phyloP scores from a whole-genome alignment of 2,329 filamentous ascomycete species.

The Amphichorda felina region DNA sequence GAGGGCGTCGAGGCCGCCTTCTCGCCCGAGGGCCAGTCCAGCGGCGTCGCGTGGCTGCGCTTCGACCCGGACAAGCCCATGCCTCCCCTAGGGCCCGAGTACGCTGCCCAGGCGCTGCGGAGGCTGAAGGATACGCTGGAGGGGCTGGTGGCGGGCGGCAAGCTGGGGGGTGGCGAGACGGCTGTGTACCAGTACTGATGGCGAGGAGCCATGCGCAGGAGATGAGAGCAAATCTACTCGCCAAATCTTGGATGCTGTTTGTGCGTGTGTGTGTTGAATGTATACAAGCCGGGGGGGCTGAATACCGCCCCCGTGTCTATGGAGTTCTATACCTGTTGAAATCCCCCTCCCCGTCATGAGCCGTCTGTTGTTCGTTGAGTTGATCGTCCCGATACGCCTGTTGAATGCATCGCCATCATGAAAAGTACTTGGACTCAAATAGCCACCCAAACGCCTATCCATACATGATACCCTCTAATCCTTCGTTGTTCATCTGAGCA shows the following conservation, averaged over 20 bases:
- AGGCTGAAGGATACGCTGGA: slow-evolving; percentile 10
- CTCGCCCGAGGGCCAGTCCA: not conserved
- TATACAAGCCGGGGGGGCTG: not conserved
- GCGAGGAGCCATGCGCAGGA: not conserved
- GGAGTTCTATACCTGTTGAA: too few relatives aligned
- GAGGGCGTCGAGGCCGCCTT: slow-evolving; percentile 1
- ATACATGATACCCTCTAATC: too few relatives aligned
- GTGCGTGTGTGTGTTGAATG: not conserved
- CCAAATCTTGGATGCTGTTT: too few relatives aligned
- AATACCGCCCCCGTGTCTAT: too few relatives aligned
- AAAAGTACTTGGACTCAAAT: too few relatives aligned
- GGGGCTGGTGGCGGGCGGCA: not conserved
- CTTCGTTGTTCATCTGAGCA: too few relatives aligned
- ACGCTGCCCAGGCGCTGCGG: slow-evolving; percentile 11
- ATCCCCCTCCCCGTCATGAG: not conserved
- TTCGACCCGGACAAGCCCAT: slow-evolving; percentile 9
- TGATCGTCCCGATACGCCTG: not conserved
- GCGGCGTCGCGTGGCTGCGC: slow-evolving; percentile 10
- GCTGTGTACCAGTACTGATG: not conserved
- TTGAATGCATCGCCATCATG: not conserved
- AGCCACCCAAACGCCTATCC: too few relatives aligned
- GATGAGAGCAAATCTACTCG: slow-evolving; percentile 4
- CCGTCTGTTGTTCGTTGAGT: not conserved
- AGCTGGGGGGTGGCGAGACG: not conserved
- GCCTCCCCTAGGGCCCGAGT: slow-evolving; percentile 13